These are phyloP conservation scores for Daldinia vernicosa DNA, from an alignment of 495 filamentous ascomycete genomes.

Conservation along the genomic window DNA sequence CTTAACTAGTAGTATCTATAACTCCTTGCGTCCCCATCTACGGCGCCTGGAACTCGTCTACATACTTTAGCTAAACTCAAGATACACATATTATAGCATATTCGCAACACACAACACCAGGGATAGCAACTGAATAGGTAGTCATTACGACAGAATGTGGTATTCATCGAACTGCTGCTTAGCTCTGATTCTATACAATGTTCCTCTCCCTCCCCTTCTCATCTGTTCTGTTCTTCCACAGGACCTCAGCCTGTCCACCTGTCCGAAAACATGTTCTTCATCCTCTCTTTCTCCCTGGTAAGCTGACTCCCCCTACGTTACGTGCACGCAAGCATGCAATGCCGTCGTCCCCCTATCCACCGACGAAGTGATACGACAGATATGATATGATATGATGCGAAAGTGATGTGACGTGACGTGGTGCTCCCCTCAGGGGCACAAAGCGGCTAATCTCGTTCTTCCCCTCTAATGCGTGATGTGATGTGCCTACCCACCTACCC, in stretches of 20 bases:
- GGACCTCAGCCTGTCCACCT: neutral
- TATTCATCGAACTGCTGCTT: constrained; percentile 33
- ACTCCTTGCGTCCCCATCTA: neutral
- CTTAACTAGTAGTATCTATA: too few species aligned
- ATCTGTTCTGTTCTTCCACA: neutral
- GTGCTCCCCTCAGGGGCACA: neutral
- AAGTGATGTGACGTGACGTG: neutral
- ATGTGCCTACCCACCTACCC: neutral
- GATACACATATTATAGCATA: neutral
- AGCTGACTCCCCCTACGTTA: neutral
- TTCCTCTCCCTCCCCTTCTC: constrained; percentile 9
- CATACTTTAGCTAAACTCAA: neutral
- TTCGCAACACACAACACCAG: neutral
- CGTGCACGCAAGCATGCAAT: neutral
- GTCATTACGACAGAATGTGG: constrained; percentile 29
- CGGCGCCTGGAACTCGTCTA: neutral
- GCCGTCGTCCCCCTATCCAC: neutral
- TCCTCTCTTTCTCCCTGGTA: neutral
- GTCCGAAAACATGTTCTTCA: neutral
- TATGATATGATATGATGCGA: neutral
- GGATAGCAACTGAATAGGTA: neutral
- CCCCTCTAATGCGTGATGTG: neutral
- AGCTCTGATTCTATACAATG: constrained; percentile 40
- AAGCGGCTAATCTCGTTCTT: constrained; percentile 1
- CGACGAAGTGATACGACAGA: neutral